Base-by-base conservation (phyloP, 176 grass and related monocot genomes). In the Oryza glumipatula region DNA sequence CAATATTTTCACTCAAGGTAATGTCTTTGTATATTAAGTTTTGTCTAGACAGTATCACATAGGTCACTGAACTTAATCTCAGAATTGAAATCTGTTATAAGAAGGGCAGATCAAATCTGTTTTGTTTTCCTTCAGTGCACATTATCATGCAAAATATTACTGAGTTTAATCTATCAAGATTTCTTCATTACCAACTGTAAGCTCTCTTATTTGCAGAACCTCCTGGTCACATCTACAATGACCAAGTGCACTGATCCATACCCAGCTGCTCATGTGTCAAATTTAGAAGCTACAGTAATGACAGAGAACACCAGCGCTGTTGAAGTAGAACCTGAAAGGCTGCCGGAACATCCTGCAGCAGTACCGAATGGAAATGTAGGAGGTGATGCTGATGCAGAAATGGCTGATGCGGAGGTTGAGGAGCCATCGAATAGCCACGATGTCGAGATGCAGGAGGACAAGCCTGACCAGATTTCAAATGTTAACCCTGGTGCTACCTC, bases 201-300 rank as follows among this genome's bases (percentile, higher is more conserved):
- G 44, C 32, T 82, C 28, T 88, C 68, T 67, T 88, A 58, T 77
- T 78, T 88, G 46, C 77, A 99, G 93, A 99, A 94, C 83, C 89
- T 99, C 24, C 89, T 96, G 78, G 93, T 99, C 48, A 99, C 96
- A 51, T 92, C 93, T 79, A 99, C 91, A 11, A 72, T 99, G 33
- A 73, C 83, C 11, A 99, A 65, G 85, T 96, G 88, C 78, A 94
- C 84, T 1, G 91, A 96, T 21, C 91, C 91, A 17, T 94, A 96
- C 76, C 96, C 89, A 16, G 76, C 80, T 73, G 84, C 84, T 68
- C 41, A 76, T 23, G 70, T 76, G 24, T 85, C 80, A 80, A 72
- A 80, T 68, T 81, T 48, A 4, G 85, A 90, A 51, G 72, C 33
- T 60, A 19, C 80, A 71, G 28, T 82, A 70, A 65, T 72, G 30